A percentile compares a stretch with the other conserved stretches of the same genome.
Conservation (phyloP, 192 early-diverging fungal genomes). For the Spizellomyces sp. region DNA sequence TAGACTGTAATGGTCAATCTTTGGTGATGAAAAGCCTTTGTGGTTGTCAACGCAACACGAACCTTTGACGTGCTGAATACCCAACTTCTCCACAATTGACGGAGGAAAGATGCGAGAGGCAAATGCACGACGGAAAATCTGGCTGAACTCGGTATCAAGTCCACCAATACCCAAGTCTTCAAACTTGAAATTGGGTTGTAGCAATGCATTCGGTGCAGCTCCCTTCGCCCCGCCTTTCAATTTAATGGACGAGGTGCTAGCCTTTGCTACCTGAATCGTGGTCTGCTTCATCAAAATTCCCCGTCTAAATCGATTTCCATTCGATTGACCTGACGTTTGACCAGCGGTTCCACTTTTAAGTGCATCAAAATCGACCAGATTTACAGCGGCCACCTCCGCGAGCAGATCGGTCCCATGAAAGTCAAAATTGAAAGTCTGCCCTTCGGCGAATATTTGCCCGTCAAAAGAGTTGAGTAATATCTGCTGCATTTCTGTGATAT, state of each 20-base stretch:
- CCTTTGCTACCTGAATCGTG: conserved; percentile 68
- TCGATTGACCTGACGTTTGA: background rate
- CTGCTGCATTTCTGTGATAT: conserved; percentile 32
- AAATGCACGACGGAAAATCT: conserved; percentile 96
- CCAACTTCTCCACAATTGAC: conserved; percentile 86
- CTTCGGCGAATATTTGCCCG: conserved; percentile 78
- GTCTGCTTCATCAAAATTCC: conserved; percentile 81
- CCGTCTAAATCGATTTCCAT: conserved; percentile 23
- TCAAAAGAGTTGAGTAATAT: conserved; percentile 59
- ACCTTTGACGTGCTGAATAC: conserved; percentile 98
- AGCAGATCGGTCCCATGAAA: conserved; percentile 74
- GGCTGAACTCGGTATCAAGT: conserved; percentile 89
- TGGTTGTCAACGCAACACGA: background rate
- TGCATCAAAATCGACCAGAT: conserved; percentile 58
- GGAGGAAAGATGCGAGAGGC: conserved; percentile 96
- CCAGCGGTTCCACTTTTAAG: conserved; percentile 42
- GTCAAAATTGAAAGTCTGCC: conserved; percentile 80
- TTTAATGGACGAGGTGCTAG: conserved; percentile 58
- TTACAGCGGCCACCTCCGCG: conserved; percentile 48
- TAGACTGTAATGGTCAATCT: background rate
- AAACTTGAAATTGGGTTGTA: conserved; percentile 95
- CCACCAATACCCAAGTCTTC: conserved; percentile 98
- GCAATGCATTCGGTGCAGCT: conserved; percentile 69
- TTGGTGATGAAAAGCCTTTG: conserved; percentile 3
- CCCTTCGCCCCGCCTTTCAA: conserved; percentile 17